A percentile compares a stretch with the other conserved stretches of the same genome.
phyloP scores from a whole-genome alignment of 2,329 filamentous ascomycete species.

The Fonsecaea monophora region DNA sequence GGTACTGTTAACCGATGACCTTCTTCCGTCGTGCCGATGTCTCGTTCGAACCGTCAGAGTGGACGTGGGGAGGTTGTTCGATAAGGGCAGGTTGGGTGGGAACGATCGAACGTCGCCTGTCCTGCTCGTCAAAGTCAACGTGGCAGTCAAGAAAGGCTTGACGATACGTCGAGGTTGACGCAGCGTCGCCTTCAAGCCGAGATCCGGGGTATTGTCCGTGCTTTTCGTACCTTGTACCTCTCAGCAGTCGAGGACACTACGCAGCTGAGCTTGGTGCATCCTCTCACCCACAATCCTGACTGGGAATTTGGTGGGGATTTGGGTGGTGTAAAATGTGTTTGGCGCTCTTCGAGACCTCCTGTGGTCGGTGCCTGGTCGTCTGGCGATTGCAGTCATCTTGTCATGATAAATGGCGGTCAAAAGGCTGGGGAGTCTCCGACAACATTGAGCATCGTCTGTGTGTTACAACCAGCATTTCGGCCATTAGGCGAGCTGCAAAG shows the following conservation, averaged over 20 bases:
- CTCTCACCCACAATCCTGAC: conserved; percentile 12
- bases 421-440: neutral
- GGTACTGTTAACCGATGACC: no score
- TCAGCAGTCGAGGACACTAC: neutral
- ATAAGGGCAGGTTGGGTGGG: no score
- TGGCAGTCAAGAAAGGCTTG: no score
- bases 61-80: no score
- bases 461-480: no score
- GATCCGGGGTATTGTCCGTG: conserved; percentile 9
- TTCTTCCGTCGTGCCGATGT: no score
- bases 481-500: neutral
- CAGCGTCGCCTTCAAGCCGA: neutral
- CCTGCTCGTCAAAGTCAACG: no score
- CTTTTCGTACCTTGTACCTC: neutral
- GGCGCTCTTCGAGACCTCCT: conserved; percentile 44
- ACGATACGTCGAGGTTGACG: neutral
- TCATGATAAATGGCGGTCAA: neutral
- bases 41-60: no score
- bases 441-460: neutral
- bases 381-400: neutral
- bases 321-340: conserved; percentile 36
- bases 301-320: conserved; percentile 10
- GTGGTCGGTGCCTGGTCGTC: conserved; percentile 49
- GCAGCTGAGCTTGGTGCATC: neutral
- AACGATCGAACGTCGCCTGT: no score